These are phyloP conservation scores for Suhomyces canberraensis DNA, from an alignment of 805 yeast genomes.

Conservation along the genomic window DNA sequence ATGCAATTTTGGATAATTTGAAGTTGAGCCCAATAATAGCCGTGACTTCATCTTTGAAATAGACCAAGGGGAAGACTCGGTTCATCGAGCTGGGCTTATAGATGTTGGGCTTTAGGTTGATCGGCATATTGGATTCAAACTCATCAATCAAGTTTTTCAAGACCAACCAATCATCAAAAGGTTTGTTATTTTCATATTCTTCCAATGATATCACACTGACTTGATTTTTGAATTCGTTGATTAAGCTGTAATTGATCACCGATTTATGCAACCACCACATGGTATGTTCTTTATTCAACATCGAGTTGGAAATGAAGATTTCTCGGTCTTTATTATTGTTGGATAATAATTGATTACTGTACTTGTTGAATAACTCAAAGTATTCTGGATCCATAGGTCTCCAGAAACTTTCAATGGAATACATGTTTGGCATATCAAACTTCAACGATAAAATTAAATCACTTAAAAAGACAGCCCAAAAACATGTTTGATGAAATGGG, in stretches of 20 bases:
- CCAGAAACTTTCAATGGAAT: conserved; percentile 32
- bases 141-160: conserved; percentile 26
- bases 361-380: conserved; percentile 15
- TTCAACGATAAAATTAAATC: conserved; percentile 36
- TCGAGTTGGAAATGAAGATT: conserved; percentile 1
- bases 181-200: conserved; percentile 21
- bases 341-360: conserved; percentile 1
- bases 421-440: conserved; percentile 29
- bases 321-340: conserved; percentile 12
- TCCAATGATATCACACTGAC: conserved; percentile 24
- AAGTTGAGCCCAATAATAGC: conserved; percentile 31
- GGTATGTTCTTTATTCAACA: conserved; percentile 15
- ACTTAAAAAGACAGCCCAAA: conserved; percentile 35
- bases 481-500: conserved; percentile 31
- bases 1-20: conserved; percentile 27
- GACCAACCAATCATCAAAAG: conserved; percentile 25
- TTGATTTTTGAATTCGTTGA: conserved; percentile 28
- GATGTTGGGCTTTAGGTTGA: conserved; percentile 29
- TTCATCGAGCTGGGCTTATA: conserved; percentile 22
- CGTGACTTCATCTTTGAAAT: conserved; percentile 33
- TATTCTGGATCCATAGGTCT: conserved; percentile 28
- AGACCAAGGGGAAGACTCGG: conserved; percentile 30
- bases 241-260: conserved; percentile 22
- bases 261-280: conserved; percentile 39
- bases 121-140: conserved; percentile 28